A percentile compares a stretch with the other conserved stretches of the same genome.
These are phyloP conservation scores for Auricularia sp. DNA, from an alignment of 768 basidiomycete species.

Conservation along the genomic window DNA sequence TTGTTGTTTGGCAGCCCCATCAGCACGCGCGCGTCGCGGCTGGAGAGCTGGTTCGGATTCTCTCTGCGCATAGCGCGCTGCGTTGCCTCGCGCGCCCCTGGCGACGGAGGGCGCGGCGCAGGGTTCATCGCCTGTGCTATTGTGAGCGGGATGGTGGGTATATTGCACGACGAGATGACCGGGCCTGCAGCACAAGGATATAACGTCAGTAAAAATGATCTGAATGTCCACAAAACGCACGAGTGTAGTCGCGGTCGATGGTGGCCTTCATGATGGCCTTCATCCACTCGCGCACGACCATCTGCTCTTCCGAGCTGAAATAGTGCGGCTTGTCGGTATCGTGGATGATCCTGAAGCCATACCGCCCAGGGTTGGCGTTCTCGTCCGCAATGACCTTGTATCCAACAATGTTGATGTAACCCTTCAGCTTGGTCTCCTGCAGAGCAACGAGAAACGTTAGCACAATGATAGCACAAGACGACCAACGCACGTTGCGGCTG, in stretches of 20 bases:
- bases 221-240: conserved; percentile 34
- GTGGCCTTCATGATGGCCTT: conserved; percentile 99
- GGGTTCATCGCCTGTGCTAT: conserved; percentile 97
- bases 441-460: conserved; percentile 2
- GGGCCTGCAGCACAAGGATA: conserved; percentile 44
- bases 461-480: conserved; percentile 2
- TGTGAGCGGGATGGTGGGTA: conserved; percentile 88
- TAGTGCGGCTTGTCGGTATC: conserved; percentile 78
- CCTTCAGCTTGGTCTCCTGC: conserved; percentile 91
- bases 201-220: conserved; percentile 8
- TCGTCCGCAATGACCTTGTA: conserved; percentile 92
- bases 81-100: conserved; percentile 73
- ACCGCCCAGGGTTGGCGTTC: conserved; percentile 82
- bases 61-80: conserved; percentile 80
- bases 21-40: conserved; percentile 62
- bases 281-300: conserved; percentile 92
- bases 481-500: conserved; percentile 39
- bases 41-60: conserved; percentile 72
- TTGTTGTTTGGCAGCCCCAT: conserved; percentile 44
- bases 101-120: conserved; percentile 89
- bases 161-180: conserved; percentile 92
- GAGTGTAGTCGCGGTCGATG: conserved; percentile 85
- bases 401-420: conserved; percentile 84
- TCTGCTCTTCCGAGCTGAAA: conserved; percentile 87
- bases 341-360: conserved; percentile 91